A percentile compares a stretch with the other conserved stretches of the same genome.
Evolutionary conservation across 805 yeast genomes (phyloP).

Genomic region (Monosporozyma servazzii): DNA sequence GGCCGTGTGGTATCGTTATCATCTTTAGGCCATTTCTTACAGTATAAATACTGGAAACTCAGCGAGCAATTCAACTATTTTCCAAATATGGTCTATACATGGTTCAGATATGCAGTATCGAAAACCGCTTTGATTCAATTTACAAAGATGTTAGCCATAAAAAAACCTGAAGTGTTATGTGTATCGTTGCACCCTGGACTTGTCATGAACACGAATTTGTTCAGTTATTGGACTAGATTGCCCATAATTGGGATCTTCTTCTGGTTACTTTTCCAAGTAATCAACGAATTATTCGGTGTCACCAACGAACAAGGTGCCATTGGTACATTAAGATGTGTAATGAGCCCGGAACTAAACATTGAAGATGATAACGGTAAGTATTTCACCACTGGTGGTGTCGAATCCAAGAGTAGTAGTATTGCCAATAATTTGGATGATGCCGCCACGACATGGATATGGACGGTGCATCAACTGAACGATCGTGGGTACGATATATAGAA

Average conservation of each 20-base stretch:
- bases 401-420: slow-evolving; percentile 45
- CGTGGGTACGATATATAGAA: slow-evolving; percentile 36
- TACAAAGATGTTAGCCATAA: slow-evolving; percentile 51
- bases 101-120: slow-evolving; percentile 70
- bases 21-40: slow-evolving; percentile 56
- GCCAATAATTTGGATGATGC: slow-evolving; percentile 54
- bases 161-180: slow-evolving; percentile 57
- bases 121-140: slow-evolving; percentile 73
- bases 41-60: slow-evolving; percentile 39
- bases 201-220: slow-evolving; percentile 72
- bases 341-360: slow-evolving; percentile 41
- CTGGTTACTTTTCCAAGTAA: slow-evolving; percentile 61
- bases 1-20: slow-evolving; percentile 52
- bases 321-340: slow-evolving; percentile 54
- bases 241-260: slow-evolving; percentile 71
- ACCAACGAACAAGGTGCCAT: slow-evolving; percentile 62
- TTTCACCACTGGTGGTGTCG: slow-evolving; percentile 51
- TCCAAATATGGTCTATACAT: slow-evolving; percentile 64
- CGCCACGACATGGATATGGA: slow-evolving; percentile 73
- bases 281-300: slow-evolving; percentile 63
- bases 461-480: slow-evolving; percentile 48
- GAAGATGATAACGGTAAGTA: slow-evolving; percentile 63
- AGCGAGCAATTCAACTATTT: slow-evolving; percentile 38
- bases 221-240: slow-evolving; percentile 66
- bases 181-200: slow-evolving; percentile 76